Percentiles rank a stretch among this genome's conserved stretches.
Conservation (phyloP, 1,139 yeast species). For the Ogataea hybrid region DNA sequence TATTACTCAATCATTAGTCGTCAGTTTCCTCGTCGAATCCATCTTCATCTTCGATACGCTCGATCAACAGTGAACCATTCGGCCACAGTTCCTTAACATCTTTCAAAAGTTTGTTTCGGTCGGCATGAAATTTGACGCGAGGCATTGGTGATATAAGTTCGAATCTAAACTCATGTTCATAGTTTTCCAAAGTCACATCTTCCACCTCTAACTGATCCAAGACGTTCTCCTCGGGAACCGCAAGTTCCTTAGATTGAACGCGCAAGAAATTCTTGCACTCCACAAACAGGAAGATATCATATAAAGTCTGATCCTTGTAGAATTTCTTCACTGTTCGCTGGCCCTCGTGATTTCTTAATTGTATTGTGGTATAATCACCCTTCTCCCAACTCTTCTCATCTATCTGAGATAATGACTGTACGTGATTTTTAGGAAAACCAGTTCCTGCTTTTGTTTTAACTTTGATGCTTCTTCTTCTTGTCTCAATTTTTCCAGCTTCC, state of each 20-base stretch:
- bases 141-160: conserved; percentile 60
- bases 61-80: conserved; percentile 59
- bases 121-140: conserved; percentile 42
- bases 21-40: conserved; percentile 14
- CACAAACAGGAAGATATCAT: conserved; percentile 63
- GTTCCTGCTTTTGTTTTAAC: conserved; percentile 18
- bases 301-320: conserved; percentile 45
- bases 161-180: conserved; percentile 41
- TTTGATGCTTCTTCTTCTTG: conserved; percentile 8
- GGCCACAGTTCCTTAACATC: conserved; percentile 57
- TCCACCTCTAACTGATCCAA: conserved; percentile 1
- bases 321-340: conserved; percentile 59
- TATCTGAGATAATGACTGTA: conserved; percentile 18
- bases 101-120: conserved; percentile 31
- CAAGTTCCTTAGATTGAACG: conserved; percentile 11
- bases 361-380: conserved; percentile 35
- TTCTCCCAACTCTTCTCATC: conserved; percentile 30
- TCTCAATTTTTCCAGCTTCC: conserved; percentile 14
- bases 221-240: conserved; percentile 15
- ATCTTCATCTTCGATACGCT: conserved; percentile 35
- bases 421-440: conserved; percentile 16
- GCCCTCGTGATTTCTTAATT: conserved; percentile 58
- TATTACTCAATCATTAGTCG: conserved; percentile 4
- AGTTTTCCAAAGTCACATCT: conserved; percentile 14
- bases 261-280: conserved; percentile 42